Evolutionary conservation across 176 grass and related monocot species (phyloP).

Genomic region (Cocos nucifera): DNA sequence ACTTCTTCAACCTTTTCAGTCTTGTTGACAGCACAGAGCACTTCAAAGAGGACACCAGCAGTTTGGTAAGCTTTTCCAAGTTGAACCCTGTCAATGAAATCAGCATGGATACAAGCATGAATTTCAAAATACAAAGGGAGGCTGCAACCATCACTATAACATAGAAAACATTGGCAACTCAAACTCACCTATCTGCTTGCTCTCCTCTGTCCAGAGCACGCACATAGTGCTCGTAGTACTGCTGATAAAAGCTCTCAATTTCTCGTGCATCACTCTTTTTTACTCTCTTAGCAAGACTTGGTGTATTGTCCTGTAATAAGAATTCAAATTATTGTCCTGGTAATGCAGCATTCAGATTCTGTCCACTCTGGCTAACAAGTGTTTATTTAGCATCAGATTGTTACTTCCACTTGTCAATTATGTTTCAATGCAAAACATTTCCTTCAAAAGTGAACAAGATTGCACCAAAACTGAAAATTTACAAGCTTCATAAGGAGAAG

Average conservation of each 20-base stretch:
- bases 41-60: constrained; percentile 85
- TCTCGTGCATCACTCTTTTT: constrained; percentile 87
- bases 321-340: constrained; percentile 10
- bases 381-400: too few species aligned
- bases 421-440: too few species aligned
- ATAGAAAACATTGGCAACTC: not conserved
- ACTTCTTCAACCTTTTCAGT: constrained; percentile 95
- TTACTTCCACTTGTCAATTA: too few species aligned
- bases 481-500: too few species aligned
- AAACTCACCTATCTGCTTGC: constrained; percentile 75
- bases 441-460: too few species aligned
- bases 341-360: too few species aligned
- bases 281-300: constrained; percentile 62
- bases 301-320: constrained; percentile 66
- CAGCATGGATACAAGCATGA: too few species aligned
- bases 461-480: too few species aligned
- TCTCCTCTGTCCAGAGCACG: constrained; percentile 76
- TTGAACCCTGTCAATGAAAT: constrained; percentile 36
- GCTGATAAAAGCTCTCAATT: constrained; percentile 95
- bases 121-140: not conserved
- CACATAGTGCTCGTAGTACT: constrained; percentile 92
- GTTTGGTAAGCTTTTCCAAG: constrained; percentile 94
- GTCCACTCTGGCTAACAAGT: too few species aligned
- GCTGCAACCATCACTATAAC: not conserved
- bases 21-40: constrained; percentile 84